phyloP scores from a whole-genome alignment of 371 early-diverging fungal genomes.

The Mortierella sp. region DNA sequence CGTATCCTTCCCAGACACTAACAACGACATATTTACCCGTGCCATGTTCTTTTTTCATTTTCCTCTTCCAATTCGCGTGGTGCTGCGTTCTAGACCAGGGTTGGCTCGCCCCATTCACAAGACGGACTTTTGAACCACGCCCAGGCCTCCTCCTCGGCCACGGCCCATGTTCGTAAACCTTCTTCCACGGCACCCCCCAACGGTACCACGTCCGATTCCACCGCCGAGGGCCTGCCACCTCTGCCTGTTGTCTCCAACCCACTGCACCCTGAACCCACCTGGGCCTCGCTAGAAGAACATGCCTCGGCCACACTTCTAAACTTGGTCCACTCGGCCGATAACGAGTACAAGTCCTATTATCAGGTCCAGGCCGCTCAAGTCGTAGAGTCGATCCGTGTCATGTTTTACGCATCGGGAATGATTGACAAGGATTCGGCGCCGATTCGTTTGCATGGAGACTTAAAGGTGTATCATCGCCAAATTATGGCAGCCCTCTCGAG shows the following conservation, averaged over 20 bases:
- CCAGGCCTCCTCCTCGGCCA: conserved; percentile 65
- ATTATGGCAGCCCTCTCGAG: conserved; percentile 87
- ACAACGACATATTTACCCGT: not conserved
- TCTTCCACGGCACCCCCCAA: conserved; percentile 51
- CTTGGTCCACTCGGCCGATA: conserved; percentile 74
- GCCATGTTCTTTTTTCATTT: conserved; percentile 23
- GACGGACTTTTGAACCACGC: conserved; percentile 15
- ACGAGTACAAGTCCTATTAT: conserved; percentile 72
- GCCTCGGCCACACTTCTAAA: conserved; percentile 76
- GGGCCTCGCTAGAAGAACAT: conserved; percentile 77
- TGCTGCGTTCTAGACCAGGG: conserved; percentile 33
- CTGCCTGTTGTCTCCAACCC: conserved; percentile 46
- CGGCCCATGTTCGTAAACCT: conserved; percentile 71
- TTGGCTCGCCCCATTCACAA: conserved; percentile 29
- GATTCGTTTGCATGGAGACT: conserved; percentile 72
- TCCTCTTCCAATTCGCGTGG: not conserved
- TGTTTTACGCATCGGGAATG: conserved; percentile 87
- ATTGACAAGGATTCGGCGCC: conserved; percentile 76
- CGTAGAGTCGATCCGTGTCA: conserved; percentile 84
- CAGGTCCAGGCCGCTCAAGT: conserved; percentile 67
- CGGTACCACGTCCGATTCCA: conserved; percentile 17
- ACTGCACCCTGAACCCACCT: conserved; percentile 61
- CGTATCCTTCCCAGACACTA: not conserved
- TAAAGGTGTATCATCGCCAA: conserved; percentile 83
- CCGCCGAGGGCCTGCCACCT: conserved; percentile 46